Evolutionary conservation across 2,329 filamentous ascomycete genomes (phyloP).

Genomic region (Colletotrichum echinochloae): DNA sequence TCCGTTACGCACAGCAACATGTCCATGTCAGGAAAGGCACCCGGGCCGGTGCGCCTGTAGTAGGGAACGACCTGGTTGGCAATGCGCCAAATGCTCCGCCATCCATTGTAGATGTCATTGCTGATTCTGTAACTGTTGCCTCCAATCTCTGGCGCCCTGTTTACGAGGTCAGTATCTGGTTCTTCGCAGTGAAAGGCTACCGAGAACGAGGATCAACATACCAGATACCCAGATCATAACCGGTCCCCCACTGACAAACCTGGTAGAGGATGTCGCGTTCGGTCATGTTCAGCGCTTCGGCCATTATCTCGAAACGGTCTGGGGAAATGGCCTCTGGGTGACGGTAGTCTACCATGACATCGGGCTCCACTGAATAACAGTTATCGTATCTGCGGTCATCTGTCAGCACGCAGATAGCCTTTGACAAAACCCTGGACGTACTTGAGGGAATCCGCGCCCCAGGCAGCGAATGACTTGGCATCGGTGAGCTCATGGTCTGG

Average conservation of each 20-base stretch:
- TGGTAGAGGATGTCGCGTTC: constrained; percentile 60
- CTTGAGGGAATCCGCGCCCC: constrained; percentile 64
- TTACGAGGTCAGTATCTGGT: background rate
- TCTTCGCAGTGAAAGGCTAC: background rate
- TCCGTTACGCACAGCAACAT: constrained; percentile 58
- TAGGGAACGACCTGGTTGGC: constrained; percentile 64
- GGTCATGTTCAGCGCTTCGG: constrained; percentile 52
- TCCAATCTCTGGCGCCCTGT: constrained; percentile 42
- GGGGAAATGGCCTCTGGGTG: constrained; percentile 54
- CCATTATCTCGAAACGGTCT: constrained; percentile 60
- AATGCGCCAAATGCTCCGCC: constrained; percentile 64
- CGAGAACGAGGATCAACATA: background rate
- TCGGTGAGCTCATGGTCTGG: constrained; percentile 57
- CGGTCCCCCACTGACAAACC: constrained; percentile 66
- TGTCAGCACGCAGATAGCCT: accelerated
- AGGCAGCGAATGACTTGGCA: constrained; percentile 55
- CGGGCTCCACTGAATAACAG: constrained; percentile 58
- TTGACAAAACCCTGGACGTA: constrained; percentile 46
- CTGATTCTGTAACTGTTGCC: constrained; percentile 63
- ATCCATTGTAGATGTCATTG: constrained; percentile 65
- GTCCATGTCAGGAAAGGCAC: constrained; percentile 64
- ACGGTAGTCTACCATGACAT: constrained; percentile 56
- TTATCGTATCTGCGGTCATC: constrained; percentile 57
- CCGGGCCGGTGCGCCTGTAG: constrained; percentile 56
- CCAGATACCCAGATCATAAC: constrained; percentile 60